Base-by-base conservation (phyloP, 331 rosid genomes). In the Phaseolus coccineus region DNA sequence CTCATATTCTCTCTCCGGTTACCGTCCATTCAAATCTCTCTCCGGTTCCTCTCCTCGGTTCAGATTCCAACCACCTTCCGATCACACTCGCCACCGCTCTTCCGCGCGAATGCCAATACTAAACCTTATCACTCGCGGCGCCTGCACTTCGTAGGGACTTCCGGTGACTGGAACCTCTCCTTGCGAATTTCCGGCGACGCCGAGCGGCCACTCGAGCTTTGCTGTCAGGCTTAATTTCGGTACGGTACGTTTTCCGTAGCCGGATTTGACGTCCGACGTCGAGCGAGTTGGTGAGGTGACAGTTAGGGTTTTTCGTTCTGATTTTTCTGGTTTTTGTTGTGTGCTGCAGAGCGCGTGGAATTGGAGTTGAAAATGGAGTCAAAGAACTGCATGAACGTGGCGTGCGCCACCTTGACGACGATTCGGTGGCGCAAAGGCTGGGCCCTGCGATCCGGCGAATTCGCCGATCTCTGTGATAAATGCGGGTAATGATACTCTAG, bases 381-480 rank as follows among this genome's bases (percentile, higher is more conserved):
- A 61, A 83, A 81, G 69, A 73, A 84, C 72, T 96, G 99, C 87
- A 83, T 88, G 96, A 96, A 93, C 85, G 87, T 77, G 68, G 84
- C 87, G 59, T 96, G 99, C 80, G 87, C 89, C 55, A 73, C 90
- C 27, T 84, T 89, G 50, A 83, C 87, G 71, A 87, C 96, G 82
- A 83, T 79, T 70, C 91, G 89, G 52, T 96, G 97, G 99, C 91
- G 86, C 52, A 91, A 86, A 88, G 99, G 98, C 51, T 96, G 99
- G 99, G 77, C 89, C 37, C 82, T 96, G 85, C 97, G 98, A 96
- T 96, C 98, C 75, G 98, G 98, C 37, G 93, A 93, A 80, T 90
- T 88, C 81, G 96, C 94, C 40, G 88, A 87, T 87, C 98, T 96
- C 46, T 96, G 99, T 65, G 89, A 90, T 82, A 90, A 93, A 82